Percentiles rank a stretch among this genome's conserved stretches.
phyloP scores from a whole-genome alignment of 1,139 yeast species.

The Kazachstania sp. region DNA sequence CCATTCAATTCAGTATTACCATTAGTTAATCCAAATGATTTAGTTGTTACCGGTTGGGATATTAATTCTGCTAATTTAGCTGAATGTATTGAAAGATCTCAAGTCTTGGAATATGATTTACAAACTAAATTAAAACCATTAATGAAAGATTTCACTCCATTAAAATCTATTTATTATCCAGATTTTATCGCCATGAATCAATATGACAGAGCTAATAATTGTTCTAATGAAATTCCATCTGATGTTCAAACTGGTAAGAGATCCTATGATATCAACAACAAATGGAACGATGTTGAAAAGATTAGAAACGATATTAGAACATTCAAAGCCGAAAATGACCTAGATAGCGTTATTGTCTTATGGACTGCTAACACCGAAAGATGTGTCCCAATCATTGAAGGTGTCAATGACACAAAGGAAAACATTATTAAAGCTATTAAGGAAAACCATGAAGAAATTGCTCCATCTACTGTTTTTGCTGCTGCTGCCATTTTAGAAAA shows the following conservation, averaged over 20 bases:
- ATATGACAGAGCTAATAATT: slow-evolving; percentile 83
- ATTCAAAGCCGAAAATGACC: slow-evolving; percentile 62
- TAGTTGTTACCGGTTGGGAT: slow-evolving; percentile 93
- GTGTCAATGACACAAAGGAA: slow-evolving; percentile 84
- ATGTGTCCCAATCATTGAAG: slow-evolving; percentile 66
- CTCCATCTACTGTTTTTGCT: slow-evolving; percentile 89
- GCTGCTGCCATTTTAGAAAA: slow-evolving; percentile 85
- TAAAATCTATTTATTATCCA: slow-evolving; percentile 86
- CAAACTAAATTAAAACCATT: slow-evolving; percentile 67
- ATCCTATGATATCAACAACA: slow-evolving; percentile 44
- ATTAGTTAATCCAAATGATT: slow-evolving; percentile 81
- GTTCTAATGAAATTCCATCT: slow-evolving; percentile 31
- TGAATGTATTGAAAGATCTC: slow-evolving; percentile 75
- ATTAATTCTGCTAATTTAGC: slow-evolving; percentile 64
- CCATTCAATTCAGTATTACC: slow-evolving; percentile 90
- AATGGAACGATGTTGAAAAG: slow-evolving; percentile 86
- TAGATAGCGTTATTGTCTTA: slow-evolving; percentile 81
- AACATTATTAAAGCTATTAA: slow-evolving; percentile 69
- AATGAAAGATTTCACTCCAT: slow-evolving; percentile 57
- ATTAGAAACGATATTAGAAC: slow-evolving; percentile 76
- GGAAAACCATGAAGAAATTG: slow-evolving; percentile 69
- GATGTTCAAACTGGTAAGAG: not conserved
- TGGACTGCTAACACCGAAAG: slow-evolving; percentile 99
- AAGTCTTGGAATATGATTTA: slow-evolving; percentile 79
- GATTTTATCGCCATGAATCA: slow-evolving; percentile 96